Conservation (phyloP, 768 basidiomycete genomes). For the Pleurotus ostreatus region DNA sequence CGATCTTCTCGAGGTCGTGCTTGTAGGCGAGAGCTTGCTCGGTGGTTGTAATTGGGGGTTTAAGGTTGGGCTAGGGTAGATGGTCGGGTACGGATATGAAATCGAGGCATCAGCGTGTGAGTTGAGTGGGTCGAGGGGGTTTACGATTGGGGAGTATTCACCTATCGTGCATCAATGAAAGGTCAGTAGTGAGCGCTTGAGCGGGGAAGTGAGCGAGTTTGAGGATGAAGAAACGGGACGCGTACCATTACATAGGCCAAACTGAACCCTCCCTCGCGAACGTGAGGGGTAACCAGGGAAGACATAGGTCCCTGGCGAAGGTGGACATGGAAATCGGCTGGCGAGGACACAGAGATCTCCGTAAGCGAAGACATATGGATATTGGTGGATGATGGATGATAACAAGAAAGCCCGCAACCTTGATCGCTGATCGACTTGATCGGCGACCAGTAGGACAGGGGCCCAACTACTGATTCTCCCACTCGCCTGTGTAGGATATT, state of each 20-base stretch:
- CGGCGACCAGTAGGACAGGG: too few species aligned
- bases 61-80: constrained; percentile 76
- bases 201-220: neutral
- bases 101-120: neutral
- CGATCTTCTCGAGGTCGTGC: constrained; percentile 65
- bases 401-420: neutral
- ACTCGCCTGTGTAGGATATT: too few species aligned
- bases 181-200: too few species aligned
- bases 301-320: constrained; percentile 85
- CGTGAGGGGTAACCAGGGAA: constrained; percentile 84
- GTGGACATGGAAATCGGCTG: constrained; percentile 96
- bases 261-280: constrained; percentile 82
- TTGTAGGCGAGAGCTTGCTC: constrained; percentile 81
- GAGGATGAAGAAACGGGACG: constrained; percentile 1
- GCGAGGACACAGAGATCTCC: constrained; percentile 47
- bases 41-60: constrained; percentile 82
- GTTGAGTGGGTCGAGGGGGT: too few species aligned
- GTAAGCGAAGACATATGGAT: neutral
- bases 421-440: too few species aligned
- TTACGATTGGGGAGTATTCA: too few species aligned
- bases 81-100: constrained; percentile 7
- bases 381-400: neutral
- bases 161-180: too few species aligned
- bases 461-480: too few species aligned
- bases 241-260: constrained; percentile 96